These are phyloP conservation scores for Candida stauntonica DNA, from an alignment of 805 yeast genomes.

Conservation along the genomic window DNA sequence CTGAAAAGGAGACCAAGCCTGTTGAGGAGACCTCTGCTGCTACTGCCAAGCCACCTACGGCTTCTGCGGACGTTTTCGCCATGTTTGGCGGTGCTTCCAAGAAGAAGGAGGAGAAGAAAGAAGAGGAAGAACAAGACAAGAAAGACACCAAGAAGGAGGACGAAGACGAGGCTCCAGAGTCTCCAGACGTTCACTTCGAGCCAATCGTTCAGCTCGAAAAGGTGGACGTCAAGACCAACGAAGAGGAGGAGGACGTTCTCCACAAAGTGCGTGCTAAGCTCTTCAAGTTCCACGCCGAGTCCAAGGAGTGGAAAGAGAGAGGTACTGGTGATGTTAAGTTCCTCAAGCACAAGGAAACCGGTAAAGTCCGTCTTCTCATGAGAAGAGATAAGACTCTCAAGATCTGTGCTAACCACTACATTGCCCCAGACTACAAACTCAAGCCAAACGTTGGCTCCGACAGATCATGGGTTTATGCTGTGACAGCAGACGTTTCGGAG, in stretches of 20 bases:
- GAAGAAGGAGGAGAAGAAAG: slow-evolving; percentile 44
- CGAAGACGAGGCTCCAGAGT: slow-evolving; percentile 34
- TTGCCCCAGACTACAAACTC: slow-evolving; percentile 75
- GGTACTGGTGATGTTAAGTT: slow-evolving; percentile 98
- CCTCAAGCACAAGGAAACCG: slow-evolving; percentile 78
- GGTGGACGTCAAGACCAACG: slow-evolving; percentile 94
- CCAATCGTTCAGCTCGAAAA: slow-evolving; percentile 93
- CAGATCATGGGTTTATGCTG: slow-evolving; percentile 97
- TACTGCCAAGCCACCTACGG: slow-evolving; percentile 59
- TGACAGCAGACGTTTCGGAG: slow-evolving; percentile 91
- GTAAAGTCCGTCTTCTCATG: slow-evolving; percentile 89
- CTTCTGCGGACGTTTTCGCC: slow-evolving; percentile 79
- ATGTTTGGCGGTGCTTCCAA: slow-evolving; percentile 93
- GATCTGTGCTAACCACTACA: slow-evolving; percentile 95
- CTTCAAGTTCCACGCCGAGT: slow-evolving; percentile 80
- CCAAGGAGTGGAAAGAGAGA: slow-evolving; percentile 98
- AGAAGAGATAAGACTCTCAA: slow-evolving; percentile 98
- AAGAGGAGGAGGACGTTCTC: slow-evolving; percentile 80
- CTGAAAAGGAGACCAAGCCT: slow-evolving; percentile 23
- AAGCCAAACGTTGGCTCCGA: slow-evolving; percentile 95
- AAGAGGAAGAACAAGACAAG: slow-evolving; percentile 35
- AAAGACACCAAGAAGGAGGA: slow-evolving; percentile 31
- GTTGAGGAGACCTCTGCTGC: slow-evolving; percentile 17
- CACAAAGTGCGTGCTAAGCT: slow-evolving; percentile 92
- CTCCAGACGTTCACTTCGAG: slow-evolving; percentile 78